Conservation (phyloP, 495 filamentous ascomycete species). For the Neurospora africana region DNA sequence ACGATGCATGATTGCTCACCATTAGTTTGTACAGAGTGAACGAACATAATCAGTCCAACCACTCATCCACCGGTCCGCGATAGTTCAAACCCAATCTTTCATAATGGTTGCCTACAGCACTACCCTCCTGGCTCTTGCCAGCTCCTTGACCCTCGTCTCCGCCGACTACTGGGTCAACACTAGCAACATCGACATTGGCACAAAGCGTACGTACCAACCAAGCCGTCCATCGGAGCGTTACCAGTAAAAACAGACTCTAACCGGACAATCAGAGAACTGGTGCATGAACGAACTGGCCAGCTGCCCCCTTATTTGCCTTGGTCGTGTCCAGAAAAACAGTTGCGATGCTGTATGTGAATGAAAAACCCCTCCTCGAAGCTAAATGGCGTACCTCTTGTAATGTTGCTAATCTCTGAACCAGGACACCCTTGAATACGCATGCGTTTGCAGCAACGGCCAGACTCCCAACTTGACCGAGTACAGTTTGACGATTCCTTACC, state of each 20-base stretch:
- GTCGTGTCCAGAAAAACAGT: slow-evolving; percentile 44
- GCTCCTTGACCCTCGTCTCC: slow-evolving; percentile 26
- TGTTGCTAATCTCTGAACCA: slow-evolving; percentile 20
- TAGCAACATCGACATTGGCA: slow-evolving; percentile 38
- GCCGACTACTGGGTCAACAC: slow-evolving; percentile 51
- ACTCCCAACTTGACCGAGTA: slow-evolving; percentile 72
- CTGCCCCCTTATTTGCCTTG: slow-evolving; percentile 68
- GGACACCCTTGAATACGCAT: slow-evolving; percentile 58
- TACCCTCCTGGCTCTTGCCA: slow-evolving; percentile 34
- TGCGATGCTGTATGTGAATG: slow-evolving; percentile 58
- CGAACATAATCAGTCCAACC: neutral
- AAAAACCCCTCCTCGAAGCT: neutral
- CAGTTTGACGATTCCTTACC: slow-evolving; percentile 79
- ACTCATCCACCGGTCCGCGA: neutral
- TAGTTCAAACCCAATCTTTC: slow-evolving; percentile 1
- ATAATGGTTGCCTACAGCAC: slow-evolving; percentile 39
- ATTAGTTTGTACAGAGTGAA: slow-evolving; percentile 1
- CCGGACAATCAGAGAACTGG: slow-evolving; percentile 47
- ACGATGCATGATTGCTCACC: neutral
- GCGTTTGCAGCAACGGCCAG: slow-evolving; percentile 62
- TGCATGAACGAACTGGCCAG: slow-evolving; percentile 53
- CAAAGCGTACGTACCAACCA: slow-evolving; percentile 24
- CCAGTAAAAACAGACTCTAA: slow-evolving; percentile 13
- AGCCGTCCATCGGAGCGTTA: neutral
- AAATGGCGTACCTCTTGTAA: neutral